Base-by-base conservation (phyloP, 768 basidiomycete genomes). In the Clitopilus hobsonii region DNA sequence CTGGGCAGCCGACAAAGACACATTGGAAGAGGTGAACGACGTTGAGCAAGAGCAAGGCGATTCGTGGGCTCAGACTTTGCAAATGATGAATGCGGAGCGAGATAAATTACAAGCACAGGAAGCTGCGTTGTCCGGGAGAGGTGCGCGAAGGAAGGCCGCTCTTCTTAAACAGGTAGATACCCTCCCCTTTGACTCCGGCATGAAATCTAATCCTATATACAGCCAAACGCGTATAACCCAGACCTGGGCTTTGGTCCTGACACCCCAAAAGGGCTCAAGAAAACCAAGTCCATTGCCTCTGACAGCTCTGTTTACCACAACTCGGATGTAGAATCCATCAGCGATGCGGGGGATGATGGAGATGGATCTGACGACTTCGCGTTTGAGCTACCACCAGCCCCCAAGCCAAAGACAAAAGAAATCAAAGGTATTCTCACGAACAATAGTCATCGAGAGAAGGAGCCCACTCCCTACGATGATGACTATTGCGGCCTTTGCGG, bases 1-100 rank as follows among this genome's bases (percentile, higher is more conserved):
- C 38, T 98, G 95, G 95, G 83, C 88, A 1, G 84, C 88, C 22
- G 84, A 88, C 56, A 87, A 88, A 64, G 87, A 87, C 53, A 63
- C 73, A 2, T 68, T 91, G 49, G 88, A 88, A 64, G 88, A 90
- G 14, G 65, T 91, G 20, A 76, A 71, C 28, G 88, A 88, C 47
- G 75, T 75, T 3, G 41, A 45, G 22, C 41, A 45, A 20, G 84
- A 83, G 47, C 77, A 85, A 53, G 77, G 73, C 26, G 87, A 92
- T 66, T 91, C 91, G n/a, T 95, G 92, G 94, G 80, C 86, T 10
- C 79, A 82, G 52, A 83, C 90, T 8, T 69, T 94, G 45, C 72
- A 81, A 55, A 78, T 76, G 54, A 78, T 79, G 53, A 77, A 71
- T 14, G 63, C 67, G 41, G 78, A 79, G 53, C 69, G 71, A 38